Conservation (phyloP, 2,329 filamentous ascomycete genomes). For the Zasmidium angulare region DNA sequence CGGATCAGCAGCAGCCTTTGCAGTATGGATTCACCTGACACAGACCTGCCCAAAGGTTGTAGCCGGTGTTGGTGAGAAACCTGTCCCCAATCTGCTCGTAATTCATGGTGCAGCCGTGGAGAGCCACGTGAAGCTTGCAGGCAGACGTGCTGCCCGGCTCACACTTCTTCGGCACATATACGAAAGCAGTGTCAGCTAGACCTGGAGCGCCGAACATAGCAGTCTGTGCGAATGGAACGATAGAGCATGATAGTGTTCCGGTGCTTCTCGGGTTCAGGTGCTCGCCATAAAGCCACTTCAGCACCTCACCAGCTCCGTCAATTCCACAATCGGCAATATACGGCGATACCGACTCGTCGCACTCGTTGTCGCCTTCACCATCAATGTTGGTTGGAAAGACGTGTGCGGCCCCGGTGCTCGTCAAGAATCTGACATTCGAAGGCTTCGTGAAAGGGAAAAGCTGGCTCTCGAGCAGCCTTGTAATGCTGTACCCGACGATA, state of each 20-base stretch:
- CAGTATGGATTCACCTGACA: not conserved
- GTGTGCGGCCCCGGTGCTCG: constrained; percentile 8
- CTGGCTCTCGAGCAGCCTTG: constrained; percentile 3
- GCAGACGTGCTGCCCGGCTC: not conserved
- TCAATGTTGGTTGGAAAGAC: constrained; percentile 13
- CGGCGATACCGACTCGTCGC: not conserved
- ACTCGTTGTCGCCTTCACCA: not conserved
- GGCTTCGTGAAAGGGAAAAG: not conserved
- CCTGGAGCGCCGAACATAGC: constrained; percentile 4
- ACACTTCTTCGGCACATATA: constrained; percentile 8
- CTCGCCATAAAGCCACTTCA: constrained; percentile 12
- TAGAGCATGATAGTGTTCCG: not conserved
- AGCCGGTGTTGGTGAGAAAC: constrained; percentile 8
- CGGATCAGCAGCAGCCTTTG: not conserved
- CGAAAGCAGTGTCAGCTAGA: constrained; percentile 5
- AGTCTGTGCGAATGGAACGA: constrained; percentile 2
- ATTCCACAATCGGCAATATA: constrained; percentile 11
- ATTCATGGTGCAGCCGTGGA: constrained; percentile 15
- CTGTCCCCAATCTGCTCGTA: constrained; percentile 8
- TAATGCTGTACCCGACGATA: not conserved
- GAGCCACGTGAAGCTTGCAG: constrained; percentile 12
- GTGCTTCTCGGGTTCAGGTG: not conserved
- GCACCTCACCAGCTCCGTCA: constrained; percentile 13
- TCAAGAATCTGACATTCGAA: not conserved
- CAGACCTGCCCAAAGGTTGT: constrained; percentile 9